Base-by-base conservation (phyloP, 148 eudicot species). In the Pouteria glomerata region DNA sequence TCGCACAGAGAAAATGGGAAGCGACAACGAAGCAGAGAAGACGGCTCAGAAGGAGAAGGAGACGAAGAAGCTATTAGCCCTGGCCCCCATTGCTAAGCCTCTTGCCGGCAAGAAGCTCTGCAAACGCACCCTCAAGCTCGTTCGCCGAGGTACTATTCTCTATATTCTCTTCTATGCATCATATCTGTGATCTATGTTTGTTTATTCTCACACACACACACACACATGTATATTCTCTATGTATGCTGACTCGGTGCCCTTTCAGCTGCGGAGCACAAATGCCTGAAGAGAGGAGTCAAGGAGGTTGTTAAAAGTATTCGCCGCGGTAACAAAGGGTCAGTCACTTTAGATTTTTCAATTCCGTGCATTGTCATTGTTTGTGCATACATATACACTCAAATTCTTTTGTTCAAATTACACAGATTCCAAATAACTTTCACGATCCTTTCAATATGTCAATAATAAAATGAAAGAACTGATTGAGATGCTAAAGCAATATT, bases 271-370 rank as follows among this genome's bases (percentile, higher is more conserved):
- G 99, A 90, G 75, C 81, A 90, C 6, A 96, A 96, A 69, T 96
- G 99, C 73, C 82, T 96, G 85, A 92, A 96, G 85, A 85, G 97
- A 84, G 99, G 99, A 1, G 94, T 90, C 3, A 96, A 96, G 81
- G 99, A 96, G 79, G 99, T 96, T 6, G 99, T 92, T 16, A 92
- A 96, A 80, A 88, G 94, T 61, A 92, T 96, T 68, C 83, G 94
- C 29, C 92, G 90, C 1, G 99, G 99, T 21, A 80, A 85, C 80
- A 92, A 96, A 75, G 99, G 99, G 99, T 96, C 56, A 42, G 77
- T 41, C 19, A 27, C 34, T 57, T 69, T 13, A 4, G 24, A 18
- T 30, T 34, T 55, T 52, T 15, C 50, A 7, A 1, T 14, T 45
- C 27, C 23, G 7, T 30, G 14, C 27, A 37, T 12, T 39, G 44